A percentile compares a stretch with the other conserved stretches of the same genome.
Conservation (phyloP, 2,329 filamentous ascomycete species). For the Arthroderma sp. region DNA sequence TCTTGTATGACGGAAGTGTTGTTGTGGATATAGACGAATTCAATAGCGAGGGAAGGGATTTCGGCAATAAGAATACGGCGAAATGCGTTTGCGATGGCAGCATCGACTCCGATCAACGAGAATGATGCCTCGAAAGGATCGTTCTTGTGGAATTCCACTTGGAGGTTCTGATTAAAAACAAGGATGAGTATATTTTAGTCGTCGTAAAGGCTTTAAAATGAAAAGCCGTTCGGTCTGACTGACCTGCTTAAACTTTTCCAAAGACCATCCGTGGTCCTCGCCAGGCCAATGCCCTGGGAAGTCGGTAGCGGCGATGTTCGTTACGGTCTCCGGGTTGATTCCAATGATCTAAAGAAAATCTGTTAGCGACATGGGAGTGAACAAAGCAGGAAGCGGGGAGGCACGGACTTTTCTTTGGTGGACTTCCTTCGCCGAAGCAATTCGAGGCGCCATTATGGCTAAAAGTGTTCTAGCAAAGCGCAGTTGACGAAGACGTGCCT, state of each 20-base stretch:
- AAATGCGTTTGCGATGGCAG: constrained; percentile 90
- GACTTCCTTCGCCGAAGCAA: constrained; percentile 31
- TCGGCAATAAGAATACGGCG: constrained; percentile 91
- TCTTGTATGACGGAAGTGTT: constrained; percentile 98
- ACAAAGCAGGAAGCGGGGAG: neutral
- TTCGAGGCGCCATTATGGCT: constrained; percentile 28
- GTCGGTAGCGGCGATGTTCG: constrained; percentile 76
- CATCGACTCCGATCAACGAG: constrained; percentile 82
- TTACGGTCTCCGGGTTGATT: constrained; percentile 81
- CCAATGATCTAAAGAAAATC: constrained; percentile 53
- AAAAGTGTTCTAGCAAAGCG: too few relatives aligned
- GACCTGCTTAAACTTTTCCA: constrained; percentile 56
- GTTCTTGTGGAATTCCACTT: constrained; percentile 74
- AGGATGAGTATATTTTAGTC: neutral
- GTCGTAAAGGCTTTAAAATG: constrained; percentile 3
- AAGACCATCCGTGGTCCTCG: constrained; percentile 71
- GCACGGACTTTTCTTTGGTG: constrained; percentile 29
- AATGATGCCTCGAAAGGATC: constrained; percentile 66
- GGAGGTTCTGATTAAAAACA: constrained; percentile 41
- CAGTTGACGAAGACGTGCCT: too few relatives aligned
- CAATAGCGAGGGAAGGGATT: constrained; percentile 86
- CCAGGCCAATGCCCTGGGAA: constrained; percentile 84
- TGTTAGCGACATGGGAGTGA: constrained; percentile 6
- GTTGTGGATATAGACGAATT: constrained; percentile 84
- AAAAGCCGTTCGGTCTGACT: constrained; percentile 6